phyloP scores from a whole-genome alignment of 495 filamentous ascomycete genomes.

The Chaetomidium leptoderma region DNA sequence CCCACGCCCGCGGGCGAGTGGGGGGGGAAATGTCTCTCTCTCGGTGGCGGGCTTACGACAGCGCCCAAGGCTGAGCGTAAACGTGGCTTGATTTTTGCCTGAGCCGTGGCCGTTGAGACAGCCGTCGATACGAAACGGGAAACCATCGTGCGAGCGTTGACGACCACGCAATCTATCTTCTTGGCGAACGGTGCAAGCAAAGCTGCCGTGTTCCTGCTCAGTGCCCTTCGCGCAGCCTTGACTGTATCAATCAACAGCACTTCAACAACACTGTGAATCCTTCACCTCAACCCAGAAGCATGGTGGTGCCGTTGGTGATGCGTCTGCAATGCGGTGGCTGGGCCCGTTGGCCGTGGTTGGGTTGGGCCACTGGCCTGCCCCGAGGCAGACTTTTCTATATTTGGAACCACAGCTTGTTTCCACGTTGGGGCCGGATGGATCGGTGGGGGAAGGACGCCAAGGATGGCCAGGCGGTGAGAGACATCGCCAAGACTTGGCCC shows the following conservation, averaged over 20 bases:
- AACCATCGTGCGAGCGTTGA: too few relatives aligned
- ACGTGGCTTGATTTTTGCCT: background rate
- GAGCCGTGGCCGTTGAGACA: background rate
- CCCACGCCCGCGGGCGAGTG: background rate
- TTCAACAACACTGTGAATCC: background rate
- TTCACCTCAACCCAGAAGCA: background rate
- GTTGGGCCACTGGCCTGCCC: background rate
- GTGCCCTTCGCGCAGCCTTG: too few relatives aligned
- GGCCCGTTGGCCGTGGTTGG: background rate
- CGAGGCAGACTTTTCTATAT: slow-evolving; percentile 4
- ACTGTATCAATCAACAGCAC: too few relatives aligned
- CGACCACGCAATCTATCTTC: too few relatives aligned
- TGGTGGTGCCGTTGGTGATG: background rate
- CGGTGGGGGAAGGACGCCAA: background rate
- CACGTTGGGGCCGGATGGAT: background rate
- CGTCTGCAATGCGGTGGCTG: background rate
- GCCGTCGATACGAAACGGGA: background rate
- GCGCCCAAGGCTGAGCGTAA: slow-evolving; percentile 6
- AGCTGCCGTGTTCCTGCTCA: too few relatives aligned
- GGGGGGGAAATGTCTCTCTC: background rate
- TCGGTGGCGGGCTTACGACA: slow-evolving; percentile 6
- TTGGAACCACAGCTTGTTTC: background rate
- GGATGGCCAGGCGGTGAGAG: background rate
- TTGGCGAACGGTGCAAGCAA: too few relatives aligned
- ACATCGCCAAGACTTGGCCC: slow-evolving; percentile 2